Conservation (phyloP, 805 yeast genomes). For the Metschnikowia amazonensis region DNA sequence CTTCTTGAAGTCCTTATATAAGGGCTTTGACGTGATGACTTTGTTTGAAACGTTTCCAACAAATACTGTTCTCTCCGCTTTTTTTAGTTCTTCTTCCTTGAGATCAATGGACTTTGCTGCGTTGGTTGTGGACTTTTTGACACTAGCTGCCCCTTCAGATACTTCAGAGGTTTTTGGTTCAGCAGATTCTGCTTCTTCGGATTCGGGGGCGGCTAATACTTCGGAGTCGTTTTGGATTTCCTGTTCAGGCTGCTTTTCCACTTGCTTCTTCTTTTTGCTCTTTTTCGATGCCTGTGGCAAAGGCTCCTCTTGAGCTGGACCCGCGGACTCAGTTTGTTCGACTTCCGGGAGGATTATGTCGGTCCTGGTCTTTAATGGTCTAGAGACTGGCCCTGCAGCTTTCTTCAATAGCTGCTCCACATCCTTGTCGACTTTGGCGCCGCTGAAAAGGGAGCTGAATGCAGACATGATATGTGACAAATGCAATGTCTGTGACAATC, state of each 20-base stretch:
- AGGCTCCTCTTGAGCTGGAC: background rate
- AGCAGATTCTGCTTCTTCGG: constrained; percentile 7
- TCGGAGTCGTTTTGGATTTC: constrained; percentile 15
- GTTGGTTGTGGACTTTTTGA: constrained; percentile 9
- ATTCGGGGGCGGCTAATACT: constrained; percentile 14
- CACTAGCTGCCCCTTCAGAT: constrained; percentile 19
- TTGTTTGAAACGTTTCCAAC: constrained; percentile 76
- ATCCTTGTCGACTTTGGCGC: constrained; percentile 25
- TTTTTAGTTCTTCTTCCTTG: constrained; percentile 68
- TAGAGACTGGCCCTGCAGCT: constrained; percentile 46
- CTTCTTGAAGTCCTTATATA: constrained; percentile 61
- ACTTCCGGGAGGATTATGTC: constrained; percentile 17
- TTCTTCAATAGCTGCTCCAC: constrained; percentile 31
- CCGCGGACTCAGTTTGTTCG: constrained; percentile 13
- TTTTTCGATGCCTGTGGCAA: background rate
- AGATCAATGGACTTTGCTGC: constrained; percentile 53
- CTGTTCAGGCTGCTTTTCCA: constrained; percentile 3
- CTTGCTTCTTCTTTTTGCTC: constrained; percentile 5
- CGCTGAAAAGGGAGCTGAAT: constrained; percentile 34
- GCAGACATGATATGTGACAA: constrained; percentile 27
- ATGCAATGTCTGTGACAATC: too few relatives aligned
- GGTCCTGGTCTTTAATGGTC: constrained; percentile 32
- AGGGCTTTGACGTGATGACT: constrained; percentile 60
- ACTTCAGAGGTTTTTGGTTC: constrained; percentile 15
- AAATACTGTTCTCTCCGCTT: constrained; percentile 81